Conservation (phyloP, 352 stramenopile species). For the Pythium plurisporium region DNA sequence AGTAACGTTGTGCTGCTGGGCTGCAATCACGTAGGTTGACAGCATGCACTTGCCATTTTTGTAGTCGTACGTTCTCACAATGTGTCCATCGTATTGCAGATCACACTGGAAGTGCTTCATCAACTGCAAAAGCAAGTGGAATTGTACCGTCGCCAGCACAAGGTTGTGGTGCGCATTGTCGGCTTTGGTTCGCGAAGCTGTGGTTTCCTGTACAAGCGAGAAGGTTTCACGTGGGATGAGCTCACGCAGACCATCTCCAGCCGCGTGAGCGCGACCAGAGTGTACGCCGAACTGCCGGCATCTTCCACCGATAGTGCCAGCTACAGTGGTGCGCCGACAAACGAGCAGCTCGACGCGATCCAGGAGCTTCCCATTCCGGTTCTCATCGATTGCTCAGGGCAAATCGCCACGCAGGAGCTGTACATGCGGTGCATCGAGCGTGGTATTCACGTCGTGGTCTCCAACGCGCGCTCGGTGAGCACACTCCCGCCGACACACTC, state of each 20-base stretch:
- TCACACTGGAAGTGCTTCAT: constrained; percentile 52
- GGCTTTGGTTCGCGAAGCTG: constrained; percentile 65
- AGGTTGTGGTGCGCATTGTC: constrained; percentile 58
- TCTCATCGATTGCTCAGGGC: constrained; percentile 67
- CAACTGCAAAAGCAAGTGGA: constrained; percentile 61
- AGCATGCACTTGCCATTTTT: not conserved
- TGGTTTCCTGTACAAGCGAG: constrained; percentile 49
- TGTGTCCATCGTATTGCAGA: constrained; percentile 22
- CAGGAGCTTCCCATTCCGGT: constrained; percentile 73
- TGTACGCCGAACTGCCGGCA: constrained; percentile 22
- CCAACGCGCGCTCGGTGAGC: constrained; percentile 58
- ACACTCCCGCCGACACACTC: constrained; percentile 47
- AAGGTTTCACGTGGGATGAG: constrained; percentile 49
- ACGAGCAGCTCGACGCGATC: constrained; percentile 48
- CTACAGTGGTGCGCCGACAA: constrained; percentile 39
- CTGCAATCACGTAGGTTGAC: constrained; percentile 49
- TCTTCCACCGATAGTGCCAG: not conserved
- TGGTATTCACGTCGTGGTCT: constrained; percentile 68
- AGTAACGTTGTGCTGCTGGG: constrained; percentile 67
- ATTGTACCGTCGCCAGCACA: constrained; percentile 64
- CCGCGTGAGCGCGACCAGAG: constrained; percentile 31
- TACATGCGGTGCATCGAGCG: constrained; percentile 61
- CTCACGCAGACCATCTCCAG: constrained; percentile 33
- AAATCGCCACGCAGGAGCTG: constrained; percentile 42
- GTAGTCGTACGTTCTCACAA: not conserved